Percentiles rank a stretch among this genome's conserved stretches.
Evolutionary conservation across 2,329 filamentous ascomycete genomes (phyloP).

Genomic region (Cercospora zeina): DNA sequence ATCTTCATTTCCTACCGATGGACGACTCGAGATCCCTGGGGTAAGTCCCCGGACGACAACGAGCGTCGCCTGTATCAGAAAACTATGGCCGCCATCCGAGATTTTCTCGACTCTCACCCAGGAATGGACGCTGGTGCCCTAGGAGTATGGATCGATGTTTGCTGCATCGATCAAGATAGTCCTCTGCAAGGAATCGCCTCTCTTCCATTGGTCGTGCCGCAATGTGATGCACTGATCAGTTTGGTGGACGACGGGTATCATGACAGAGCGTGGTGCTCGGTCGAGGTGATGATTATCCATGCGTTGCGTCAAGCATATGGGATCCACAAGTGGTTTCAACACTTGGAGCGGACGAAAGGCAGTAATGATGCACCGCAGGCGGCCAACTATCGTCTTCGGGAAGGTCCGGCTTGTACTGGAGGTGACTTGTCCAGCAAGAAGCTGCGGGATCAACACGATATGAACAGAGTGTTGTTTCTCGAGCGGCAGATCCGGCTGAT

Average conservation of each 20-base stretch:
- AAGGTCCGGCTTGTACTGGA: not conserved
- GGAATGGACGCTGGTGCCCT: not conserved
- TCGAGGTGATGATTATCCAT: constrained; percentile 7
- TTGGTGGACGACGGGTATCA: constrained; percentile 11
- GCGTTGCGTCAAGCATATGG: not conserved
- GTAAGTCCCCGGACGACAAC: not conserved
- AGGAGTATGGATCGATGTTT: not conserved
- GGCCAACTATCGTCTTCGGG: not conserved
- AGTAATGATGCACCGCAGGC: not conserved
- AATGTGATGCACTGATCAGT: constrained; percentile 14
- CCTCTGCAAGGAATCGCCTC: constrained; percentile 8
- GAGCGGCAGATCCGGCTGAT: not conserved
- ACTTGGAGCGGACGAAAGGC: not conserved
- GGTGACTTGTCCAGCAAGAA: not conserved
- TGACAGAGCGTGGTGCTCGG: constrained; percentile 10
- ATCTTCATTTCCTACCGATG: not conserved
- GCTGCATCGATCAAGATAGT: constrained; percentile 8
- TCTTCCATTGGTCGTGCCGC: not conserved
- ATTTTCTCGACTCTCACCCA: not conserved
- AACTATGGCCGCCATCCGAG: not conserved
- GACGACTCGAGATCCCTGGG: not conserved
- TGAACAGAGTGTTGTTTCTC: not conserved
- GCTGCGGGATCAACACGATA: not conserved
- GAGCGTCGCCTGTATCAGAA: not conserved
- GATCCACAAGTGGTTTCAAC: constrained; percentile 3